Evolutionary conservation across 2,329 filamentous ascomycete species (phyloP).

Genomic region (Botryosphaeria dothidea): DNA sequence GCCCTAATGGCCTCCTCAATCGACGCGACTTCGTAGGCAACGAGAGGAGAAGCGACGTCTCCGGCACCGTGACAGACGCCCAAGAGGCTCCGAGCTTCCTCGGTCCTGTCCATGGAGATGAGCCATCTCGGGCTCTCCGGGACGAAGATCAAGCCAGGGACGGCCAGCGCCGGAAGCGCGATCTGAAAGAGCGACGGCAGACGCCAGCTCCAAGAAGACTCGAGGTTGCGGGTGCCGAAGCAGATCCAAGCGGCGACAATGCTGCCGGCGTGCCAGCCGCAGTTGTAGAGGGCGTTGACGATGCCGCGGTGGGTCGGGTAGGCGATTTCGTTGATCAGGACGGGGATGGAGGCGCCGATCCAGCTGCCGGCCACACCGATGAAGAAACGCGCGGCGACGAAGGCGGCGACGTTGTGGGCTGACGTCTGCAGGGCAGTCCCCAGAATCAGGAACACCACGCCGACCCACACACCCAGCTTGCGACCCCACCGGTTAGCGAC

Average conservation of each 20-base stretch:
- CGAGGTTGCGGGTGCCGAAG: constrained; percentile 45
- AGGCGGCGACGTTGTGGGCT: constrained; percentile 39
- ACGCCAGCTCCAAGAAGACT: constrained; percentile 39
- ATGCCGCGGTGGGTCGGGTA: constrained; percentile 43
- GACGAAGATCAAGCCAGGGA: constrained; percentile 44
- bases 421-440: background rate
- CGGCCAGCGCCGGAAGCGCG: constrained; percentile 49
- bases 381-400: constrained; percentile 61
- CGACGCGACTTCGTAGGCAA: constrained; percentile 52
- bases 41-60: constrained; percentile 44
- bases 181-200: constrained; percentile 46
- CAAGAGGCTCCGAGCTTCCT: constrained; percentile 52
- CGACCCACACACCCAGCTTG: constrained; percentile 21
- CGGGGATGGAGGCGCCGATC: constrained; percentile 58
- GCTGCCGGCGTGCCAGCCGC: constrained; percentile 40
- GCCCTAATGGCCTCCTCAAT: constrained; percentile 51
- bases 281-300: constrained; percentile 37
- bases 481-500: constrained; percentile 29
- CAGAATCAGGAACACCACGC: constrained; percentile 4
- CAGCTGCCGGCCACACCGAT: constrained; percentile 66
- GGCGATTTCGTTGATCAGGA: constrained; percentile 48
- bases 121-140: constrained; percentile 62
- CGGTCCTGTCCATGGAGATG: constrained; percentile 42
- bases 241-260: constrained; percentile 50
- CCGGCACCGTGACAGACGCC: constrained; percentile 55